These are phyloP conservation scores for Phytomonas francai DNA, from an alignment of 208 protist species.

Conservation along the genomic window DNA sequence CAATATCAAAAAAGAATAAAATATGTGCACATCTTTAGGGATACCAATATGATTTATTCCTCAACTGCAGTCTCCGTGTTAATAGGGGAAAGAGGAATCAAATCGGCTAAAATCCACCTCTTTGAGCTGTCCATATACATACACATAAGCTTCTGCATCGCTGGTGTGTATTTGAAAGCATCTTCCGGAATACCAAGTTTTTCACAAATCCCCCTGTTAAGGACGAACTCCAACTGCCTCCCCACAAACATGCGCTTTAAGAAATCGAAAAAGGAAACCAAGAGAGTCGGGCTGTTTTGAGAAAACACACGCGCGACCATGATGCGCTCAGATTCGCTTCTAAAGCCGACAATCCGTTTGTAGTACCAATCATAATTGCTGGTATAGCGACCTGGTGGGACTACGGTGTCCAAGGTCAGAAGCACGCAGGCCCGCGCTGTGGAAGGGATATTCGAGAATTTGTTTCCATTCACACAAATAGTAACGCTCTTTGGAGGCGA, in stretches of 20 bases:
- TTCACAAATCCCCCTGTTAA: conserved; percentile 26
- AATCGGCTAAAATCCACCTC: conserved; percentile 56
- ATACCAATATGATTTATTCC: background rate
- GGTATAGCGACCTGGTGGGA: conserved; percentile 57
- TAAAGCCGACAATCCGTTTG: conserved; percentile 52
- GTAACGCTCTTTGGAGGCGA: too few species aligned
- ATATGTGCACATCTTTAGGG: background rate
- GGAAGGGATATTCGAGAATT: conserved; percentile 34
- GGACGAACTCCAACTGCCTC: conserved; percentile 46
- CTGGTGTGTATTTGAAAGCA: conserved; percentile 41
- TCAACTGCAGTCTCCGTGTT: conserved; percentile 8
- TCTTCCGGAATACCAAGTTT: conserved; percentile 55
- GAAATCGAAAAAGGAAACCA: conserved; percentile 48
- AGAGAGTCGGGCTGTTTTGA: conserved; percentile 27
- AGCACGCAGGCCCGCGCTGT: conserved; percentile 45
- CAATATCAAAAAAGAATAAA: background rate
- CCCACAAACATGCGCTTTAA: conserved; percentile 63
- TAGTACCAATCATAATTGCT: conserved; percentile 77
- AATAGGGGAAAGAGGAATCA: conserved; percentile 28
- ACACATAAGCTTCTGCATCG: conserved; percentile 57
- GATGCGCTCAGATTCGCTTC: conserved; percentile 73
- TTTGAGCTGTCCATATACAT: conserved; percentile 61
- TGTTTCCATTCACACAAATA: conserved; percentile 20
- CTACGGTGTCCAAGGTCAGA: conserved; percentile 61
- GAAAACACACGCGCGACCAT: conserved; percentile 59